A percentile compares a stretch with the other conserved stretches of the same genome.
phyloP scores from a whole-genome alignment of 192 early-diverging fungal genomes.

The Rhizophagus sp. region DNA sequence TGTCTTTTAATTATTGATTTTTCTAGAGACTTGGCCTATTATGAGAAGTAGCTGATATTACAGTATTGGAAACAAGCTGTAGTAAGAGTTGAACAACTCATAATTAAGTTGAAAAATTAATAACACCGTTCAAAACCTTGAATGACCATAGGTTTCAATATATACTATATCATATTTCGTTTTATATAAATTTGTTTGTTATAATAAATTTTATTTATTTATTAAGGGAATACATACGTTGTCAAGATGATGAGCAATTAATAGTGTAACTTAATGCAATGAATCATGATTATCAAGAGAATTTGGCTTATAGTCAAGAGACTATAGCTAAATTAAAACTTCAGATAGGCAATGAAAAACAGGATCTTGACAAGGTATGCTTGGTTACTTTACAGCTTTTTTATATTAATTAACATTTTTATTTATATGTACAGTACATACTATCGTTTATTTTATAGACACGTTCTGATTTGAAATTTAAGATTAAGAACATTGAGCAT shows the following conservation, averaged over 20 bases:
- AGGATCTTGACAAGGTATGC: slow-evolving; percentile 21
- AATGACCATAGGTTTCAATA: neutral
- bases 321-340: slow-evolving; percentile 21
- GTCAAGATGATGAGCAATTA: slow-evolving; percentile 24
- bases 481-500: slow-evolving; percentile 13
- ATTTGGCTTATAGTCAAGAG: slow-evolving; percentile 32
- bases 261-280: slow-evolving; percentile 21
- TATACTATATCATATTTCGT: slow-evolving; percentile 5
- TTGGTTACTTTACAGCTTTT: neutral
- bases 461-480: slow-evolving; percentile 27
- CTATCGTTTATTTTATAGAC: slow-evolving; percentile 29
- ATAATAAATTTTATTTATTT: neutral
- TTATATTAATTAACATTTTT: no score
- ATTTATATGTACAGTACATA: no score
- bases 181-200: neutral
- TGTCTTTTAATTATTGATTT: no score
- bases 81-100: no score
- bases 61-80: no score
- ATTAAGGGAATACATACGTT: slow-evolving; percentile 1
- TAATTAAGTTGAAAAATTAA: no score
- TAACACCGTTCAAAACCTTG: no score
- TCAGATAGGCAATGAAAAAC: slow-evolving; percentile 36
- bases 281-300: slow-evolving; percentile 14
- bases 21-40: no score
- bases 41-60: no score